Base-by-base conservation (phyloP, 2,329 filamentous ascomycete genomes). In the Aspergillus cejpii region DNA sequence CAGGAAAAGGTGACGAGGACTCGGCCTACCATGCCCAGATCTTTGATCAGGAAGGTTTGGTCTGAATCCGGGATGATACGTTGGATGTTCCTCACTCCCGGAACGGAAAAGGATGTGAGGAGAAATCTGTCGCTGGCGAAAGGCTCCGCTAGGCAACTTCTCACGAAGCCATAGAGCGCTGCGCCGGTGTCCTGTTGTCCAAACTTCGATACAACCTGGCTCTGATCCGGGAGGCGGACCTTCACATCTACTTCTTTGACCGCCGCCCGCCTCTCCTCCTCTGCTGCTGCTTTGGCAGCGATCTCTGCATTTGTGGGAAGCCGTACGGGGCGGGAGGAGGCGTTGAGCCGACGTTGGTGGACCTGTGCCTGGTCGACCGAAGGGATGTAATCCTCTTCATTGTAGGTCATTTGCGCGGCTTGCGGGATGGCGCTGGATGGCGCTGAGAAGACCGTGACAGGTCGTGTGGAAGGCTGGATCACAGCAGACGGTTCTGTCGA, bases 191-290 rank as follows among this genome's bases (percentile, higher is more conserved):
- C 83, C 1, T 72, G 64, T 15, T 80, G 79, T 1, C 74, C 76
- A 53, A 94, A 81, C n/a, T 75, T 77, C 69, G 83, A 83, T 41
- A 88, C 80, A 24, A 89, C 80, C 42, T 83, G 81, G 45, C 82
- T 85, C 55, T 90, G 86, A 62, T 97, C 90, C 0, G 91, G 91
- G 56, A 96, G 90, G 20, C 90, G 84, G 39, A 96, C 78, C 52
- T 86, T 88, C 51, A 97, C 75, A 21, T 80, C 76, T 24, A 94
- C 78, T 24, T 79, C 78, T 40, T 78, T 80, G 48, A 90, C 75
- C 4, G 78, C 75, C 4, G 82, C 77, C 1, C 89, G 71, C 51
- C 75, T 83, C 23, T 82, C 80, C 37, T 79, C 77, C 41, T 83
- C 80, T 17, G 79, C 81, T 4, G 78, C 74, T 26, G 81, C 82